Base-by-base conservation (phyloP, 148 eudicot species). In the Rhododendron mucronatum region DNA sequence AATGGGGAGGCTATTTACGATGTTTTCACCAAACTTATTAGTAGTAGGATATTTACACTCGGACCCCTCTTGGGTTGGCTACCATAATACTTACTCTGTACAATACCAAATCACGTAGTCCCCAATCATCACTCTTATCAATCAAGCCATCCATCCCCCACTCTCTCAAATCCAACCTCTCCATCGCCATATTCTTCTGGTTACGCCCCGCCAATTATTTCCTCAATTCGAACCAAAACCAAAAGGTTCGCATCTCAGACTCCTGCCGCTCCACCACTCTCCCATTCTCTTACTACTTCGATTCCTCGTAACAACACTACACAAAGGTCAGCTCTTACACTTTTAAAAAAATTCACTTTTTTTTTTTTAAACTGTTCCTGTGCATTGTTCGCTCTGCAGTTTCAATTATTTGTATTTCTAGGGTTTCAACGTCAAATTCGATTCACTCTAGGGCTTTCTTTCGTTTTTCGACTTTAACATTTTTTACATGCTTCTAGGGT, bases 351-450 rank as follows among this genome's bases (percentile, higher is more conserved):
- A 3, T 55, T 37, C 15, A 57, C 69, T 35, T 5, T 33, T 8
- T 37, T 37, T 15, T 21, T 23, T 65, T n/a, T 20, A 35, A 0
- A 57, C 48, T n/a, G 55, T 23, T 45, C 15, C 55, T 44, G 9
- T 45, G 55, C 81, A n/a, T 78, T 78, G 28, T 45, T 78, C 53
- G 53, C 51, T 35, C n/a, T 75, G 30, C 3, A 23, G 33, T 45
- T 78, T 45, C 48, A 82, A 59, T 57, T 26, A 12, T 57, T 82
- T 45, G 30, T 39, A 59, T 55, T 57, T 20, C 30, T 82, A 82
- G 73, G 84, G 84, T 59, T 82, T 83, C 35, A 37, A 67, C 44
- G 78, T 83, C 57, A n/a, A 63, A 83, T 83, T 82, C 35, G 23
- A 45, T 44, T 47, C 15, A 71, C 37, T 76, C 82, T 82, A 82